Evolutionary conservation across 495 filamentous ascomycete species (phyloP).

Genomic region (Annulohypoxylon maeteangense): DNA sequence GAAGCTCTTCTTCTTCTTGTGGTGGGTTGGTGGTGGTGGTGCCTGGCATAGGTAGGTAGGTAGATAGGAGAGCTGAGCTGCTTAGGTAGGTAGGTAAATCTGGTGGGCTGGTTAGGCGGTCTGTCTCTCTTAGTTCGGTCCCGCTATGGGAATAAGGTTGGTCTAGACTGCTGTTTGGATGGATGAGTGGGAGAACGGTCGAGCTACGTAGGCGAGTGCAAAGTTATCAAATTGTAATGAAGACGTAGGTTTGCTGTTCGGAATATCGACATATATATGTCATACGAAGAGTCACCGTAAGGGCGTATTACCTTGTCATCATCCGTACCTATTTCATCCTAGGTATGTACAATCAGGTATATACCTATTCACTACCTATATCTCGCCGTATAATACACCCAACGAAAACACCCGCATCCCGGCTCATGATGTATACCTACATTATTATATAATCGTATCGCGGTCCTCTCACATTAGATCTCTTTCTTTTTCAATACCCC

Average conservation of each 20-base stretch:
- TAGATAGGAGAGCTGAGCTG: too few species aligned
- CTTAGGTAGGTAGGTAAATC: not conserved
- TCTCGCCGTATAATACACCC: not conserved
- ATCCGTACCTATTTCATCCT: too few species aligned
- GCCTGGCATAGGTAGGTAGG: not conserved
- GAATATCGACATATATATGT: not conserved
- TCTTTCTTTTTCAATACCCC: too few species aligned
- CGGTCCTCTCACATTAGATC: not conserved
- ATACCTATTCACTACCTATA: not conserved
- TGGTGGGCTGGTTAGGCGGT: not conserved
- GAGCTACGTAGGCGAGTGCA: not conserved
- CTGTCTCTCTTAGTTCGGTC: not conserved
- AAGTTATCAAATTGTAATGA: not conserved
- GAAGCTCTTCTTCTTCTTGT: too few species aligned
- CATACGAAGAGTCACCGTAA: not conserved
- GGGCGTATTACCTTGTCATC: not conserved
- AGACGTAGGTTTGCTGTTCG: not conserved
- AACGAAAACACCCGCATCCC: too few species aligned
- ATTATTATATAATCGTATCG: not conserved
- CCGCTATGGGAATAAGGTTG: not conserved
- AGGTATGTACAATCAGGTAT: not conserved
- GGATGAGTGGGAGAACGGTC: not conserved
- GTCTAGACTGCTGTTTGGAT: not conserved
- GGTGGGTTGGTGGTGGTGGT: too few species aligned
- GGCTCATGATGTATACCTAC: too few species aligned